Evolutionary conservation across 2,329 filamentous ascomycete species (phyloP), one percentile per base, ranked within the genome.

Genomic region (Anthostomella pinea): DNA sequence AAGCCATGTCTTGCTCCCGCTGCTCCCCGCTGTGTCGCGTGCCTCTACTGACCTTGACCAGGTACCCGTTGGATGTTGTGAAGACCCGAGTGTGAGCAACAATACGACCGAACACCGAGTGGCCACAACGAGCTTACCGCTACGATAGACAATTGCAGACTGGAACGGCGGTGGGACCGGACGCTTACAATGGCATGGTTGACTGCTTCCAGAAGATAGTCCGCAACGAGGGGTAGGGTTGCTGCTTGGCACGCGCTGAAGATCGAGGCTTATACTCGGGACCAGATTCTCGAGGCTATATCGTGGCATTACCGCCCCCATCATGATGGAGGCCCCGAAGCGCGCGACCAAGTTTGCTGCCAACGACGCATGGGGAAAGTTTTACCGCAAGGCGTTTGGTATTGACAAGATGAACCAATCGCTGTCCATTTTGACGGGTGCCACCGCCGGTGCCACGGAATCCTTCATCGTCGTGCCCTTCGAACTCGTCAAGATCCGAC

Each of bases 151-250:
- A 96, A 68, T 75, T 96, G 39, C 90, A 96, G 70, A 85, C 85
- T 35, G 84, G 83, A 57, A 76, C 72, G 51, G 79, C 73, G 27
- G 70, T 73, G 15, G 87, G 88, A 41, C 83, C 83, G 50, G 93
- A 97, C 57, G 73, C 77, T 53, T 97, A 98, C 77, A 95, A 80
- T 71, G 88, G 93, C 75, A 98, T 97, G 89, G 61, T 96, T 41
- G 93, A 98, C 68, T 97, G 91, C 75, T 95, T 98, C 75, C 77
- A 80, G 60, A 98, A 98, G 79, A 98, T 98, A 59, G 80, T 98
- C 65, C 85, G 80, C 68, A 84, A 94, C 64, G 93, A 98, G 73
- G 93, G 93, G 88, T 94, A 79, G 49, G 73, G 53, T 28, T 30
- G 14, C 27, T 25, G 17, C 30, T 16, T 38, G 13, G 16, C 30